Percentiles rank a stretch among this genome's conserved stretches.
These are phyloP conservation scores for Aspergillus egyptiacus DNA, from an alignment of 495 filamentous ascomycete species.

Conservation along the genomic window DNA sequence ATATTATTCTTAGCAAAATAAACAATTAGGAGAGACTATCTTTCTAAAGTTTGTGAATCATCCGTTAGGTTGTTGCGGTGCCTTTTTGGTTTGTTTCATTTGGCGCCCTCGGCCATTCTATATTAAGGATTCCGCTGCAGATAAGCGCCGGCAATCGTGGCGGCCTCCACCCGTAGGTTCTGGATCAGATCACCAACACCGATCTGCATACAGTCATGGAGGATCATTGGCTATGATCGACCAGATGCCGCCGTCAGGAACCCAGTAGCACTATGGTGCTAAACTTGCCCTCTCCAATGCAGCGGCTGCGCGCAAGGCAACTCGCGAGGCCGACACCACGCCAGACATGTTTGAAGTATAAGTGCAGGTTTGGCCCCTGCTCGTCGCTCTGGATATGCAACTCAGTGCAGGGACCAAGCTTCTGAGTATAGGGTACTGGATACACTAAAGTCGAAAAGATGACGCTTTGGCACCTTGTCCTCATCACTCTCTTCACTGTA, in stretches of 20 bases:
- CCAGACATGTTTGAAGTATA: conserved; percentile 1
- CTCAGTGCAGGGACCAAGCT: neutral
- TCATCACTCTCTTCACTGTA: conserved; percentile 16
- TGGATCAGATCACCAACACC: neutral
- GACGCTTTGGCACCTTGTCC: conserved; percentile 15
- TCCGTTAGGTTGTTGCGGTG: neutral
- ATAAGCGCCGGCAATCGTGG: conserved; percentile 14
- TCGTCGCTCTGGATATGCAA: neutral
- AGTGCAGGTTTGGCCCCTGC: neutral
- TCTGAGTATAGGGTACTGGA: neutral
- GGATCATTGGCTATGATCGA: neutral
- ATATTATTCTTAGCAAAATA: conserved; percentile 8
- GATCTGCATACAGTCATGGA: neutral
- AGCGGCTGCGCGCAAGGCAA: neutral
- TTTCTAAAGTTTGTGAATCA: neutral
- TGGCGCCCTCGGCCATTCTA: neutral
- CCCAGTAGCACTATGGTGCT: neutral
- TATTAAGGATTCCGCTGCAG: conserved; percentile 1
- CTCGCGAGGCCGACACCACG: neutral
- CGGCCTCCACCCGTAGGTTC: neutral
- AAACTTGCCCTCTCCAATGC: neutral
- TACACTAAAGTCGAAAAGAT: neutral
- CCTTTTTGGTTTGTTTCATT: neutral
- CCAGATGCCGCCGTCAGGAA: neutral
- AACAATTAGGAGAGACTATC: neutral